Percentiles rank a stretch among this genome's conserved stretches.
Evolutionary conservation across 1,139 yeast genomes (phyloP).

Genomic region (Yamadazyma blattariae): DNA sequence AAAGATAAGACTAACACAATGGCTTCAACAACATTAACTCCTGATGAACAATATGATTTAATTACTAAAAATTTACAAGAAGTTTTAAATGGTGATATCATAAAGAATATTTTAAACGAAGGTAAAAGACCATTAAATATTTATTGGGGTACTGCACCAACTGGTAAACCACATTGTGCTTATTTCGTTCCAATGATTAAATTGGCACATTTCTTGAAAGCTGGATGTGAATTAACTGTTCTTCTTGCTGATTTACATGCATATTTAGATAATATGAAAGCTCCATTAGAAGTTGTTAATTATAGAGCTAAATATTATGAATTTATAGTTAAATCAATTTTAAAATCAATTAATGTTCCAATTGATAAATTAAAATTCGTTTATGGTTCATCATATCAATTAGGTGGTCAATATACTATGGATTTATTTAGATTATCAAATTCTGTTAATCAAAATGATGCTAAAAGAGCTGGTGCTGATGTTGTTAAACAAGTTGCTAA

Average conservation of each 20-base stretch:
- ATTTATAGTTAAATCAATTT: conserved; percentile 74
- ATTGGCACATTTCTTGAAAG: conserved; percentile 89
- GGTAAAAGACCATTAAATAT: conserved; percentile 79
- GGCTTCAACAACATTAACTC: conserved; percentile 15
- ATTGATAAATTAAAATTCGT: conserved; percentile 83
- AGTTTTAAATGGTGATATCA: conserved; percentile 83
- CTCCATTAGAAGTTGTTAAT: conserved; percentile 87
- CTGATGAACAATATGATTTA: conserved; percentile 69
- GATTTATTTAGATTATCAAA: conserved; percentile 86
- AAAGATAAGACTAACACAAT: too few species aligned
- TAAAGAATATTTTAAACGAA: conserved; percentile 76
- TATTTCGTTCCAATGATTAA: conserved; percentile 98
- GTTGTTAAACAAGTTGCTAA: conserved; percentile 97
- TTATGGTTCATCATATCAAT: conserved; percentile 86
- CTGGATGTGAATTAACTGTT: conserved; percentile 93
- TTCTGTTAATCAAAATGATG: conserved; percentile 87
- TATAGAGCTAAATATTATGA: conserved; percentile 91
- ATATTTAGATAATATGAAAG: conserved; percentile 96
- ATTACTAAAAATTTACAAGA: conserved; percentile 90
- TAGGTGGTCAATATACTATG: conserved; percentile 72
- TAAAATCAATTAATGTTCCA: conserved; percentile 85
- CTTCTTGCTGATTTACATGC: conserved; percentile 97
- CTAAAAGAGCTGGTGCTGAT: conserved; percentile 99
- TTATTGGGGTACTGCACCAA: conserved; percentile 86
- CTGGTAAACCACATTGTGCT: conserved; percentile 98